Evolutionary conservation across 768 basidiomycete species (phyloP).

Genomic region (Leccinum boreale): DNA sequence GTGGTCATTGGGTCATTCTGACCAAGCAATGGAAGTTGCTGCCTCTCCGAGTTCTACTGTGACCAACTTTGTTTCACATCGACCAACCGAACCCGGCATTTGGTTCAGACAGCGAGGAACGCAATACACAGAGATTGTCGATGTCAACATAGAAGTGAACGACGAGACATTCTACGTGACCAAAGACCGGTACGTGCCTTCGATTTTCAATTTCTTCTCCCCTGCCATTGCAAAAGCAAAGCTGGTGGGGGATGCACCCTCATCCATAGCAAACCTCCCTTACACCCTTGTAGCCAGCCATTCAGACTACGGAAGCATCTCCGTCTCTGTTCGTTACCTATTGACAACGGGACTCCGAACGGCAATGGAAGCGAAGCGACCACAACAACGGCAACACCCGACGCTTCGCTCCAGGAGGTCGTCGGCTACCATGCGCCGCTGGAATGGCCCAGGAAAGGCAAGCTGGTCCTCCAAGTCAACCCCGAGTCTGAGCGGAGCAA

Average conservation of each 20-base stretch:
- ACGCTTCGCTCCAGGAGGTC: background rate
- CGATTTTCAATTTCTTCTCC: background rate
- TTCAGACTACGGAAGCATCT: constrained; percentile 19
- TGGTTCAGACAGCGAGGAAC: constrained; percentile 27
- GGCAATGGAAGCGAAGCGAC: background rate
- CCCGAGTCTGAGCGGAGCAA: constrained; percentile 29
- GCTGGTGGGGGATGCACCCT: background rate
- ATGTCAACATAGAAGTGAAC: constrained; percentile 21
- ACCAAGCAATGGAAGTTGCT: background rate
- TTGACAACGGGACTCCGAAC: background rate
- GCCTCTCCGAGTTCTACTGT: background rate
- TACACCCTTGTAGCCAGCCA: background rate
- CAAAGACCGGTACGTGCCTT: constrained; percentile 14
- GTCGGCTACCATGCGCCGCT: constrained; percentile 15
- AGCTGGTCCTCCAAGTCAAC: constrained; percentile 46
- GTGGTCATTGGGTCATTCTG: background rate
- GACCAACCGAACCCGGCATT: constrained; percentile 19
- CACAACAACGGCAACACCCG: background rate
- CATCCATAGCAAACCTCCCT: background rate
- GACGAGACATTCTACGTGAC: constrained; percentile 21
- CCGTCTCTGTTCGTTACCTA: constrained; percentile 21
- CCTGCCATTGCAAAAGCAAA: background rate
- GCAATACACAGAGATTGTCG: constrained; percentile 17
- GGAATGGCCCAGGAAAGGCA: constrained; percentile 45
- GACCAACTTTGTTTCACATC: constrained; percentile 12